phyloP scores from a whole-genome alignment of 2,329 filamentous ascomycete genomes.

The Sporothrix pseudoabietina region DNA sequence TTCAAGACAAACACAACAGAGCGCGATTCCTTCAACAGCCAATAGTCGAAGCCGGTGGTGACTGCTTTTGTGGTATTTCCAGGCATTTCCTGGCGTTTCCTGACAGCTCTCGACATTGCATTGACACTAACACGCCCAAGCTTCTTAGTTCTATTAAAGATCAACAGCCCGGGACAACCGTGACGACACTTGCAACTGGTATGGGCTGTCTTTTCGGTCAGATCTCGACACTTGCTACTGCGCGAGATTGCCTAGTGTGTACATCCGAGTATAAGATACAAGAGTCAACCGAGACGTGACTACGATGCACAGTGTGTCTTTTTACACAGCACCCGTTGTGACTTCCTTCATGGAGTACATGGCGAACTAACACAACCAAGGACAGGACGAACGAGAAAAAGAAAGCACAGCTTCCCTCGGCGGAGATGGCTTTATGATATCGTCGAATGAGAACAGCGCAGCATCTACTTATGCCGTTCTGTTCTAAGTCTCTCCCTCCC shows the following conservation, averaged over 20 bases:
- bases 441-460: conserved; percentile 1
- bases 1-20: not conserved
- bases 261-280: no score
- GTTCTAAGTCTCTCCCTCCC: not conserved
- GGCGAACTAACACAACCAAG: conserved; percentile 1
- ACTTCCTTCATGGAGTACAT: not conserved
- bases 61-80: not conserved
- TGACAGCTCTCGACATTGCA: not conserved
- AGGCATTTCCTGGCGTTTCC: not conserved
- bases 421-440: not conserved
- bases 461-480: not conserved
- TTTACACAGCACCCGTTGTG: not conserved
- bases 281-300: not conserved
- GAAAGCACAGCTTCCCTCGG: conserved; percentile 1
- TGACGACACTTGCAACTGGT: not conserved
- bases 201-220: not conserved
- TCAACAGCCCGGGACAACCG: not conserved
- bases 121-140: not conserved
- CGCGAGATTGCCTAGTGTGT: not conserved
- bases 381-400: conserved; percentile 4
- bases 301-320: not conserved
- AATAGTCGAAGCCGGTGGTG: not conserved
- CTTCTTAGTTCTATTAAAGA: not conserved
- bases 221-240: not conserved
- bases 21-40: not conserved